Base-by-base conservation (phyloP, 495 filamentous ascomycete species). In the Hypoxylon rickii region DNA sequence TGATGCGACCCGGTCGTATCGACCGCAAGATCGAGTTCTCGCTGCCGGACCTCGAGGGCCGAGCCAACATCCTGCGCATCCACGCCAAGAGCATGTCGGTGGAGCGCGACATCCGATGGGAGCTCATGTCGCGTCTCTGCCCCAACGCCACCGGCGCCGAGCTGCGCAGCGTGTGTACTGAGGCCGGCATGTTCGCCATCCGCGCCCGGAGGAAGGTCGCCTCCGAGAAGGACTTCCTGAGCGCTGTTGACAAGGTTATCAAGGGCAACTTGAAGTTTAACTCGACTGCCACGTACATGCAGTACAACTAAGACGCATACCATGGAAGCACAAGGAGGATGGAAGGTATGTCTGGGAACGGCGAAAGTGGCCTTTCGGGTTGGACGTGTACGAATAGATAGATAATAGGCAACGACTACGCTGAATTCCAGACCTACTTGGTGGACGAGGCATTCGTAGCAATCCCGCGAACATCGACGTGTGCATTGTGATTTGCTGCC, bases 291-390 rank as follows among this genome's bases (percentile, higher is more conserved):
- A 92, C 91, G 48, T 98, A 98, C 77, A 95, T 95, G 85, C 94
- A 97, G 73, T 98, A 98, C 82, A 98, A 98, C 74, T 98, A 92
- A n/a, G n/a, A n/a, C n/a, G n/a, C n/a, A n/a, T n/a, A n/a, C n/a
- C n/a, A n/a, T n/a, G n/a, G n/a, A n/a, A n/a, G n/a, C n/a, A n/a
- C n/a, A n/a, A n/a, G n/a, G n/a, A n/a, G n/a, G n/a, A n/a, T n/a
- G n/a, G n/a, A n/a, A n/a, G n/a, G n/a, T n/a, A n/a, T n/a, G n/a
- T n/a, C n/a, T n/a, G n/a, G n/a, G n/a, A n/a, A n/a, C n/a, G n/a
- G n/a, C n/a, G n/a, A n/a, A n/a, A n/a, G n/a, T n/a, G n/a, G n/a
- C n/a, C n/a, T n/a, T n/a, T n/a, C n/a, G n/a, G n/a, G n/a, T n/a
- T n/a, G n/a, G 4, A 29, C 21, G 36, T 67, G 64, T 44, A 64